phyloP scores from a whole-genome alignment of 257 asterid species.

The Lycium barbarum region DNA sequence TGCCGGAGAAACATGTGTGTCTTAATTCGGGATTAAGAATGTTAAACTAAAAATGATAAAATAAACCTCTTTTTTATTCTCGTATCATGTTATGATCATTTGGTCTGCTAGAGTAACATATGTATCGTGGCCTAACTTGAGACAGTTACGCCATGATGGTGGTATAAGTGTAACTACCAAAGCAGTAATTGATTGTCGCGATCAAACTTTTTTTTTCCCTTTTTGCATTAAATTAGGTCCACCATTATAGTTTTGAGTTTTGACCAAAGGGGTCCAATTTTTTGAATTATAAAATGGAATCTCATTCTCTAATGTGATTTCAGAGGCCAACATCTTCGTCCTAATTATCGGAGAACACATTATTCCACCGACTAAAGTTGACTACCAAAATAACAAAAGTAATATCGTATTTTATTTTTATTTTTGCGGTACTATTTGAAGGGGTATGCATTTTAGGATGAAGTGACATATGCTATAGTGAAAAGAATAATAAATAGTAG shows the following conservation, averaged over 20 bases:
- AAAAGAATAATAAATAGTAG: background rate
- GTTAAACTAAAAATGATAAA: background rate
- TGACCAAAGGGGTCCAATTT: background rate
- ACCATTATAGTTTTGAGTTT: background rate
- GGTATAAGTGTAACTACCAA: constrained; percentile 22
- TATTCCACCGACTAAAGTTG: background rate
- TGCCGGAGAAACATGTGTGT: background rate
- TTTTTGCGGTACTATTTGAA: background rate
- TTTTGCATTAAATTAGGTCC: background rate
- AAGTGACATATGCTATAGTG: background rate
- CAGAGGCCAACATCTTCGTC: background rate
- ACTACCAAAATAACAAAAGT: background rate
- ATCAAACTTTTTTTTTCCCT: background rate
- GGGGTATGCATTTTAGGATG: background rate
- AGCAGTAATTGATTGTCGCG: constrained; percentile 4
- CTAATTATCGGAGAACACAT: constrained; percentile 3
- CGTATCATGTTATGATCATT: background rate
- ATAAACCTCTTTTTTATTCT: background rate
- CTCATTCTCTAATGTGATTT: background rate
- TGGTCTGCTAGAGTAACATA: background rate
- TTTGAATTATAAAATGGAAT: background rate
- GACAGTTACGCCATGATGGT: constrained; percentile 25
- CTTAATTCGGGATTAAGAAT: background rate
- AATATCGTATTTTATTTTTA: background rate
- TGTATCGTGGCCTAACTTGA: background rate